Percentiles rank a stretch among this genome's conserved stretches.
These are phyloP conservation scores for Trametes cingulata DNA, from an alignment of 768 basidiomycete genomes.

Conservation along the genomic window DNA sequence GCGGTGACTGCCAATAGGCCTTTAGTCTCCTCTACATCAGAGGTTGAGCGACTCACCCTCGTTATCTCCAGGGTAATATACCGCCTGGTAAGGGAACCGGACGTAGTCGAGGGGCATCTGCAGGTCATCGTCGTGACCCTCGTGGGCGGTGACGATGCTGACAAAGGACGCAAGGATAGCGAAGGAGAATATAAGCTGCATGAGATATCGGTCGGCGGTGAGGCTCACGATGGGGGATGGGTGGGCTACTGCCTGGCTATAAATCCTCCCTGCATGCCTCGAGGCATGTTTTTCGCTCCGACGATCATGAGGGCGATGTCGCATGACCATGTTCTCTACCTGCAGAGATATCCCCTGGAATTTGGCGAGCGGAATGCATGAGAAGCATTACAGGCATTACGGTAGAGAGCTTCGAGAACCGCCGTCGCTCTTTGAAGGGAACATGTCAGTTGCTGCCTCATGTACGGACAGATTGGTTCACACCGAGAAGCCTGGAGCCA, in stretches of 20 bases:
- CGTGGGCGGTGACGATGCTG: conserved; percentile 31
- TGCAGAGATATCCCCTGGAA: background rate
- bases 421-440: background rate
- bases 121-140: conserved; percentile 44
- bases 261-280: background rate
- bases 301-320: background rate
- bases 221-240: background rate
- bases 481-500: background rate
- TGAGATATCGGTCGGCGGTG: conserved; percentile 1
- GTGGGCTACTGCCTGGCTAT: background rate
- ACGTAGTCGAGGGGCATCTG: conserved; percentile 71
- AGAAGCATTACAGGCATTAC: background rate
- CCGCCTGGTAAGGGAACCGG: conserved; percentile 62
- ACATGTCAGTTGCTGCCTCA: background rate
- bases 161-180: conserved; percentile 30
- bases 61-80: conserved; percentile 51
- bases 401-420: background rate
- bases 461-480: background rate
- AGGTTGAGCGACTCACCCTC: conserved; percentile 45
- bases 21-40: background rate
- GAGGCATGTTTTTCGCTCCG: background rate
- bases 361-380: background rate
- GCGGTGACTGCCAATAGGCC: conserved; percentile 53
- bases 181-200: conserved; percentile 19
- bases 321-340: background rate